These are phyloP conservation scores for Ogataea pignaliae DNA, from an alignment of 805 yeast genomes.

Conservation along the genomic window DNA sequence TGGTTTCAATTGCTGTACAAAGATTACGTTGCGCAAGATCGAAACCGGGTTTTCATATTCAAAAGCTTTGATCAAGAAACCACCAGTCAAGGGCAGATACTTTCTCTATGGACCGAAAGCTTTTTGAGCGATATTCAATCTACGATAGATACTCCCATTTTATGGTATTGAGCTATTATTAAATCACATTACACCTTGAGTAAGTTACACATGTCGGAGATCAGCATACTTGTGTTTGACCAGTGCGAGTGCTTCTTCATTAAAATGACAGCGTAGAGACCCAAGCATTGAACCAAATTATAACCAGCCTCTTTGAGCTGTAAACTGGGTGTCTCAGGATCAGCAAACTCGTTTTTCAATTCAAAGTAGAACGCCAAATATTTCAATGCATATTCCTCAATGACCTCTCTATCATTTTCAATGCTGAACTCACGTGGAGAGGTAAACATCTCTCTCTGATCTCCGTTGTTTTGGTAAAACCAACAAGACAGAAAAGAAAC, in stretches of 20 bases:
- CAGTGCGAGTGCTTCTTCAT: conserved; percentile 4
- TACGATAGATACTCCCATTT: too few species aligned
- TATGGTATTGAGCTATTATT: too few species aligned
- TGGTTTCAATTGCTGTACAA: too few species aligned
- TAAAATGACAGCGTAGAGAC: neutral
- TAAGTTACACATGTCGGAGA: conserved; percentile 2
- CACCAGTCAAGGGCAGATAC: too few species aligned
- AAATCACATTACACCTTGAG: neutral
- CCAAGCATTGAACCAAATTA: neutral
- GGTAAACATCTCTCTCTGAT: neutral
- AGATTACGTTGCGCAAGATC: too few species aligned
- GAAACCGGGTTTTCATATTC: too few species aligned
- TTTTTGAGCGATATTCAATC: too few species aligned
- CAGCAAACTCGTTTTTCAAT: neutral
- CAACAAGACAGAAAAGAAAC: conserved; percentile 5
- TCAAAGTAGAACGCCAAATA: conserved; percentile 2
- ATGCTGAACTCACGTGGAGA: neutral
- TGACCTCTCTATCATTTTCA: neutral
- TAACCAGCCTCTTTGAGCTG: neutral
- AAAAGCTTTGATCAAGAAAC: too few species aligned
- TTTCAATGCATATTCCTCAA: conserved; percentile 1
- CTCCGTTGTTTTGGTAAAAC: neutral
- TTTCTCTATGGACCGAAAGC: too few species aligned
- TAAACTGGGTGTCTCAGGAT: neutral
- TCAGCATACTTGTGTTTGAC: conserved; percentile 1